These are phyloP conservation scores for Syzygium oleosum DNA, from an alignment of 345 rosid genomes.

Conservation along the genomic window DNA sequence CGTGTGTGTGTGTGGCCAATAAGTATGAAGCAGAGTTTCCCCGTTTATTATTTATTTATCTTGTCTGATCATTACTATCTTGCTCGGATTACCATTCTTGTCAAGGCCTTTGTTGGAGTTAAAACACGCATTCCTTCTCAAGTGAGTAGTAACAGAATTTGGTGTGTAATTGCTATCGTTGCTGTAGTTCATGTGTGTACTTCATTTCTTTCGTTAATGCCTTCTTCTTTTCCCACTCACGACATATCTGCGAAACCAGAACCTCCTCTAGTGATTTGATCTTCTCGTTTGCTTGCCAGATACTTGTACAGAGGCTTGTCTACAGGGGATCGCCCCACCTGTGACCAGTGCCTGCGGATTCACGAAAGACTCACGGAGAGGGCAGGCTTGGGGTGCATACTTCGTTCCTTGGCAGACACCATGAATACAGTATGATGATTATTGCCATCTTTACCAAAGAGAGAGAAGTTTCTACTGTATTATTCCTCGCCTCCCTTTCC, in stretches of 20 bases:
- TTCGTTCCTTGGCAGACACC: constrained; percentile 78
- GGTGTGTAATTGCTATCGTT: not conserved
- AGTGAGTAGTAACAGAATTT: not conserved
- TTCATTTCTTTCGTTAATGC: not conserved
- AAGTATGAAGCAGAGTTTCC: not conserved
- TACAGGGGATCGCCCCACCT: constrained; percentile 86
- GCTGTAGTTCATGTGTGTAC: not conserved
- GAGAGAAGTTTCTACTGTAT: not conserved
- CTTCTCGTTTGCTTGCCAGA: constrained; percentile 14
- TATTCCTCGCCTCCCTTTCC: not conserved
- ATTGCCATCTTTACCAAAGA: not conserved
- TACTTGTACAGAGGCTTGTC: constrained; percentile 85
- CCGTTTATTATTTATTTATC: not conserved
- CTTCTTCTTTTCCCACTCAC: not conserved
- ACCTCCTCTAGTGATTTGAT: not conserved
- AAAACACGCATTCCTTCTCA: not conserved
- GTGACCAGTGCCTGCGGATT: constrained; percentile 82
- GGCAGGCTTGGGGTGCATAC: constrained; percentile 91
- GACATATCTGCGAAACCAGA: not conserved
- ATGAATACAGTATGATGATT: constrained; percentile 51
- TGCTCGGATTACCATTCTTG: not conserved
- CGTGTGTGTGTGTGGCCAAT: not conserved
- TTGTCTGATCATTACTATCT: not conserved
- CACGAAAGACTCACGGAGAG: constrained; percentile 81
- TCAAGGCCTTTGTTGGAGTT: not conserved